Base-by-base conservation (phyloP, 129 eudicot genomes). In the Artemisia annua region DNA sequence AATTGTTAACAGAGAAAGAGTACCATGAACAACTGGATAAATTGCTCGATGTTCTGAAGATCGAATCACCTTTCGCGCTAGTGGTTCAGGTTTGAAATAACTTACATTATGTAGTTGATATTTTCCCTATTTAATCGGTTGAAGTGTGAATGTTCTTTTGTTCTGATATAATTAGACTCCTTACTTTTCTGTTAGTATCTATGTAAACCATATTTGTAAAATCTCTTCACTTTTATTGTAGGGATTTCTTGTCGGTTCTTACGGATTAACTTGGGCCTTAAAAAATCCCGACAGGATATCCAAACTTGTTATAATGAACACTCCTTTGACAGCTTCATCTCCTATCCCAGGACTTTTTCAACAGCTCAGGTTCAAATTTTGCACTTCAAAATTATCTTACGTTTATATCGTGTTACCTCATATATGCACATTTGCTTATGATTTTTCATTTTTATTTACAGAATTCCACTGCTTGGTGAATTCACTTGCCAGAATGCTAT, bases 201-300 rank as follows among this genome's bases (percentile, higher is more conserved):
- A 30, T 69, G 56, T 17, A 50, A 8, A 19, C 43, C 61, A 63
- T 22, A 48, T 48, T 56, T 65, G 55, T 70, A 24, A 75, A 14
- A 28, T 44, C 14, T 52, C 28, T 64, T 75, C 62, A 50, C 51
- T 75, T 5, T 63, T 75, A 4, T 56, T 86, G 82, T 71, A 94
- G 99, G 99, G 99, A 48, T 94, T 94, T 85, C 83, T 94, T 67
- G 97, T 94, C 18, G 99, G 97, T 58, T 90, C 99, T 8, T 94
- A 90, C 78, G 99, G 99, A 76, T 83, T 94, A 78, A 94, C 99
- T 28, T 94, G 99, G 99, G 97, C 99, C 64, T 76, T 94, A 79
- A 86, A 94, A 73, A 94, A 94, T 76, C 88, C 95, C 5, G 74
- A 74, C 87, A 94, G 82, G 85, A 84, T 94, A 79, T 84, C 84